Evolutionary conservation across 805 yeast species (phyloP).

Genomic region (Wickerhamiella siamensis): DNA sequence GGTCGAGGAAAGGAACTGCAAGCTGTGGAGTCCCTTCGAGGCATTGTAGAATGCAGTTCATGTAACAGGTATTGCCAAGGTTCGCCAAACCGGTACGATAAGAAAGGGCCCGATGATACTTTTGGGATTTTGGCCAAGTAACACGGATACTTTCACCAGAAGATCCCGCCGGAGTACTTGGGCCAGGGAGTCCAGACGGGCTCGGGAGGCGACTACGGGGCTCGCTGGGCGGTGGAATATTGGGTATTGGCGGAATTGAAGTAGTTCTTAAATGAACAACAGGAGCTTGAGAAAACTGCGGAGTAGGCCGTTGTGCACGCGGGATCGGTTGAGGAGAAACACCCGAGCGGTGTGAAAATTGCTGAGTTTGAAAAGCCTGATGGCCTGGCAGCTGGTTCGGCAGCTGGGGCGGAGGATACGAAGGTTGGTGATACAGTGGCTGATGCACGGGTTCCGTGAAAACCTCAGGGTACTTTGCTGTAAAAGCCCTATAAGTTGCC

Average conservation of each 20-base stretch:
- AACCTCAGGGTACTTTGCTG: background rate
- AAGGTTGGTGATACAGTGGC: background rate
- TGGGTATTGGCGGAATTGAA: background rate
- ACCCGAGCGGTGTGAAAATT: background rate
- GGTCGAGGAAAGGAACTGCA: constrained; percentile 45
- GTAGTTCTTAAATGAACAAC: background rate
- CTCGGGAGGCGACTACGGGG: background rate
- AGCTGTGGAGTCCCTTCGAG: constrained; percentile 58
- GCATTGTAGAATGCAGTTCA: constrained; percentile 86
- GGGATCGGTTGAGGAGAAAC: background rate
- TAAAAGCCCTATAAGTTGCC: background rate
- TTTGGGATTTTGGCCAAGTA: background rate
- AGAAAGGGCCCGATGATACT: background rate
- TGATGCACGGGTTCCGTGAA: no score
- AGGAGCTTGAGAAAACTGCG: no score
- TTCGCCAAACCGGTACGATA: constrained; percentile 44
- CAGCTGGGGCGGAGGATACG: background rate
- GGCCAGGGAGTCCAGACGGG: background rate
- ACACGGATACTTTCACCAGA: background rate
- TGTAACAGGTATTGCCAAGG: constrained; percentile 83
- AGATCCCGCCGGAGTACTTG: background rate
- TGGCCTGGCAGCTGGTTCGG: no score
- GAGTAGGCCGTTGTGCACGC: no score
- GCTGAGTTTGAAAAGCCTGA: no score
- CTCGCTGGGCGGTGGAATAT: background rate